Percentiles rank a stretch among this genome's conserved stretches.
These are phyloP conservation scores for Scytalidium sp. DNA, from an alignment of 2,329 filamentous ascomycete species.

Conservation along the genomic window DNA sequence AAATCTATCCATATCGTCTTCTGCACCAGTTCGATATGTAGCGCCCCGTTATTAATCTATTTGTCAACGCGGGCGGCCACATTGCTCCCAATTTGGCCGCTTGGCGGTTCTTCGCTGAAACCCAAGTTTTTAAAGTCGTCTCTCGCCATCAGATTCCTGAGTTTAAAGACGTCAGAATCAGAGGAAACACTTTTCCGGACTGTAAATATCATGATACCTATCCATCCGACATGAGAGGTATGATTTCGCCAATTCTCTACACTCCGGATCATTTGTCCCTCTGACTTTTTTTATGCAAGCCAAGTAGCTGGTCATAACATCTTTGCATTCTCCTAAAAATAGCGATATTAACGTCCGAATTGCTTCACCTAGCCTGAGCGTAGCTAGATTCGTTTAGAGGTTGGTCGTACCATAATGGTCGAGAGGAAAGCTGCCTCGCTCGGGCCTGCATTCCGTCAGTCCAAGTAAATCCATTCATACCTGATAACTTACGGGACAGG, in stretches of 20 bases:
- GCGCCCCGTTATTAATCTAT: too few species aligned
- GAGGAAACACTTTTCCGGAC: background rate
- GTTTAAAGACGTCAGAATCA: background rate
- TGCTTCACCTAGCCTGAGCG: background rate
- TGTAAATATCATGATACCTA: constrained; percentile 53
- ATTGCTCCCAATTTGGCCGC: background rate
- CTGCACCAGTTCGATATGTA: too few species aligned
- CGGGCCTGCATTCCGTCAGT: constrained; percentile 55
- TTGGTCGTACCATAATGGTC: constrained; percentile 73
- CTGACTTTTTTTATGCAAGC: constrained; percentile 80
- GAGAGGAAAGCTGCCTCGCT: constrained; percentile 92
- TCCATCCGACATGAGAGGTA: constrained; percentile 96
- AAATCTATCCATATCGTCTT: too few species aligned
- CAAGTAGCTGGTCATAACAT: constrained; percentile 82
- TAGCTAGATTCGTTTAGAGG: background rate
- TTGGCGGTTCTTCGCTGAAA: constrained; percentile 47
- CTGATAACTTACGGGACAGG: constrained; percentile 61
- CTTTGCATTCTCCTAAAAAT: constrained; percentile 79
- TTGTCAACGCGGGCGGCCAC: constrained; percentile 4
- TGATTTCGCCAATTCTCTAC: constrained; percentile 79
- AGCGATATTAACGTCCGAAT: constrained; percentile 4
- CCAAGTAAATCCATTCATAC: background rate
- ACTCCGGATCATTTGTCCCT: constrained; percentile 84
- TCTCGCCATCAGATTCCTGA: constrained; percentile 88
- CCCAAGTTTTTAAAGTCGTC: constrained; percentile 95